These are phyloP conservation scores for Zelonia costaricensis DNA, from an alignment of 208 protist species.

Conservation along the genomic window DNA sequence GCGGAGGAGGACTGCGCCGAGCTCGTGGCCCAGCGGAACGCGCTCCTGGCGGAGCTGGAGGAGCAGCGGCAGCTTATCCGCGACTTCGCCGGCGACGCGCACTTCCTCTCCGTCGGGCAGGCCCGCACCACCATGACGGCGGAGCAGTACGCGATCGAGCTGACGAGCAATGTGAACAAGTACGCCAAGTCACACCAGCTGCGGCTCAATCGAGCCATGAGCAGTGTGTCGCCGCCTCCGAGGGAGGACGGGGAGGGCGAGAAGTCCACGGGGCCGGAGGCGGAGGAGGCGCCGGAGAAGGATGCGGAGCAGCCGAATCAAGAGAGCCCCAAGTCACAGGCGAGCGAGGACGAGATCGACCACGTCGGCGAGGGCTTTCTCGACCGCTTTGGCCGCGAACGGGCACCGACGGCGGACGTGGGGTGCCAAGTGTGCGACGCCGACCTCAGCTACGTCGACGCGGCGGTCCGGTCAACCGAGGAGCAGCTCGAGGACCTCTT, in stretches of 20 bases:
- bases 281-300: background rate
- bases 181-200: constrained; percentile 61
- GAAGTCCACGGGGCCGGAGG: background rate
- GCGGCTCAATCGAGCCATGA: constrained; percentile 6
- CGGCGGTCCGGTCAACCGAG: constrained; percentile 49
- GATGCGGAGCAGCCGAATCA: background rate
- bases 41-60: constrained; percentile 43
- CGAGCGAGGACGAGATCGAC: constrained; percentile 19
- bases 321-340: background rate
- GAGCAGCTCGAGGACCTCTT: constrained; percentile 72
- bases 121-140: constrained; percentile 28
- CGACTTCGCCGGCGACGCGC: constrained; percentile 48
- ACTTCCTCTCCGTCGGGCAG: constrained; percentile 50
- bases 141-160: constrained; percentile 69
- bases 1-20: constrained; percentile 58
- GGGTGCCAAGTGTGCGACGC: constrained; percentile 70
- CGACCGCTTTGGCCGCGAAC: constrained; percentile 51
- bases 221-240: too few species aligned
- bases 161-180: constrained; percentile 67
- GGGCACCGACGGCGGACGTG: constrained; percentile 33
- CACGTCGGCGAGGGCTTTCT: constrained; percentile 54
- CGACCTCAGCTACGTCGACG: constrained; percentile 78
- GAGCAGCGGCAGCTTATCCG: constrained; percentile 44
- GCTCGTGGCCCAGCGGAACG: constrained; percentile 46
- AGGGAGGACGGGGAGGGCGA: constrained; percentile 18